Conservation (phyloP, 2,329 filamentous ascomycete genomes). For the Apiospora sp. region DNA sequence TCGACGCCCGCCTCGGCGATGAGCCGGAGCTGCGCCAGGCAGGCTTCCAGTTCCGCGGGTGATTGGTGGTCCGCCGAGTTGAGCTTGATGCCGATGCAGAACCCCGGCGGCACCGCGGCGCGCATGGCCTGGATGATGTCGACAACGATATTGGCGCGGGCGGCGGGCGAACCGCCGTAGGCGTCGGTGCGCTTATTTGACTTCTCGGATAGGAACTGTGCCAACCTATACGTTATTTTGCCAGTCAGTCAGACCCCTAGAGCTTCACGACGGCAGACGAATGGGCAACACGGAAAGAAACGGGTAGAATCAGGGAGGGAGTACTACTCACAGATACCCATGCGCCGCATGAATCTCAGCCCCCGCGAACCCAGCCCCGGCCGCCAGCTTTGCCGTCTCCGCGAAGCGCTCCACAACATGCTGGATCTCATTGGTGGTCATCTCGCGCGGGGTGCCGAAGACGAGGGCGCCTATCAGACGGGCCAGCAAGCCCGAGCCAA, state of each 20-base stretch:
- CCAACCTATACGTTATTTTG: constrained; percentile 39
- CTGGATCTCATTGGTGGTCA: constrained; percentile 62
- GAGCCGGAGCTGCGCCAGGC: constrained; percentile 62
- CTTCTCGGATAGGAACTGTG: constrained; percentile 59
- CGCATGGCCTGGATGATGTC: constrained; percentile 56
- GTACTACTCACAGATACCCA: constrained; percentile 53
- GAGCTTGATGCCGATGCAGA: constrained; percentile 62
- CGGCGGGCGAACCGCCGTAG: constrained; percentile 60
- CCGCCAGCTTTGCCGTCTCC: constrained; percentile 55
- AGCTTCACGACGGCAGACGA: too few species aligned
- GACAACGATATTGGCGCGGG: constrained; percentile 56
- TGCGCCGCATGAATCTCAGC: constrained; percentile 58
- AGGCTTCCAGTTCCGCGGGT: constrained; percentile 45
- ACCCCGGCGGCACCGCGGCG: constrained; percentile 47
- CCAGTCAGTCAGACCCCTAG: neutral
- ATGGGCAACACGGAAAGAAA: neutral
- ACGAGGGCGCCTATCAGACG: constrained; percentile 43
- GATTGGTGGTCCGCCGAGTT: constrained; percentile 64
- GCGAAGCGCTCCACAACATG: constrained; percentile 61
- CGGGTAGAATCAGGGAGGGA: neutral
- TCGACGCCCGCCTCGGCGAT: constrained; percentile 58
- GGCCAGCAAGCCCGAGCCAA: constrained; percentile 49
- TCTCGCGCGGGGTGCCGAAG: constrained; percentile 63
- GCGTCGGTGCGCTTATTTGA: constrained; percentile 60
- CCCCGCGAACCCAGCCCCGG: constrained; percentile 55